Evolutionary conservation across 768 basidiomycete genomes (phyloP).

Genomic region (Strobilomyces dryophilus): DNA sequence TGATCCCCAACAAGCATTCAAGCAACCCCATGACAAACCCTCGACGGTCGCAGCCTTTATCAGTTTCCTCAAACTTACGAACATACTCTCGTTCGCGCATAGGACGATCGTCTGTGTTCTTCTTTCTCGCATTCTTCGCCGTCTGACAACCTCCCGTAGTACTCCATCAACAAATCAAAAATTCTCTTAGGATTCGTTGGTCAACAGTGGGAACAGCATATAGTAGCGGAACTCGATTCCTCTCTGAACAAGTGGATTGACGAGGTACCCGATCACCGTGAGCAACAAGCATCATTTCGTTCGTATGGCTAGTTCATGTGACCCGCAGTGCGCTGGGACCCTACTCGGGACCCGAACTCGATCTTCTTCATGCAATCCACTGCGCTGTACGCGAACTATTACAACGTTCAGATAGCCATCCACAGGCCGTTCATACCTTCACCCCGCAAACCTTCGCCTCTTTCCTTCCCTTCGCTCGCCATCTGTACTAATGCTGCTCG

Average conservation of each 20-base stretch:
- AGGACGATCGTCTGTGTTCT: constrained; percentile 51
- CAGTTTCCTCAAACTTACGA: constrained; percentile 50
- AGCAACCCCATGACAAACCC: constrained; percentile 60
- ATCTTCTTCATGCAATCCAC: constrained; percentile 49
- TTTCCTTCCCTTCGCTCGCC: constrained; percentile 61
- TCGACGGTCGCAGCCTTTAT: constrained; percentile 52
- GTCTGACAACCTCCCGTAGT: constrained; percentile 37
- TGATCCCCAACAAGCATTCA: constrained; percentile 47
- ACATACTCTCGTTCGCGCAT: constrained; percentile 58
- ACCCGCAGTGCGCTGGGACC: constrained; percentile 40
- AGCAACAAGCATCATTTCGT: constrained; percentile 12
- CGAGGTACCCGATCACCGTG: constrained; percentile 48
- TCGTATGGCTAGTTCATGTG: constrained; percentile 4
- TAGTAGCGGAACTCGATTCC: constrained; percentile 71
- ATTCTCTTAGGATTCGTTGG: constrained; percentile 48
- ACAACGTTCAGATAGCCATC: constrained; percentile 60
- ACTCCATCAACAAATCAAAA: constrained; percentile 65
- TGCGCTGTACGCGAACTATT: constrained; percentile 48
- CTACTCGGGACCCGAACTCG: constrained; percentile 33
- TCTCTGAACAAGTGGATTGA: constrained; percentile 78
- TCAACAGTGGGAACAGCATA: constrained; percentile 56
- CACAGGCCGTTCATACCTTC: constrained; percentile 79
- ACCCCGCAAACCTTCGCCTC: constrained; percentile 43
- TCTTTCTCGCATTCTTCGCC: background rate
- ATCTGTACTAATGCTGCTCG: constrained; percentile 86